A percentile compares a stretch with the other conserved stretches of the same genome.
phyloP scores from a whole-genome alignment of 139 green algal species.

The Desmodesmus armatus region DNA sequence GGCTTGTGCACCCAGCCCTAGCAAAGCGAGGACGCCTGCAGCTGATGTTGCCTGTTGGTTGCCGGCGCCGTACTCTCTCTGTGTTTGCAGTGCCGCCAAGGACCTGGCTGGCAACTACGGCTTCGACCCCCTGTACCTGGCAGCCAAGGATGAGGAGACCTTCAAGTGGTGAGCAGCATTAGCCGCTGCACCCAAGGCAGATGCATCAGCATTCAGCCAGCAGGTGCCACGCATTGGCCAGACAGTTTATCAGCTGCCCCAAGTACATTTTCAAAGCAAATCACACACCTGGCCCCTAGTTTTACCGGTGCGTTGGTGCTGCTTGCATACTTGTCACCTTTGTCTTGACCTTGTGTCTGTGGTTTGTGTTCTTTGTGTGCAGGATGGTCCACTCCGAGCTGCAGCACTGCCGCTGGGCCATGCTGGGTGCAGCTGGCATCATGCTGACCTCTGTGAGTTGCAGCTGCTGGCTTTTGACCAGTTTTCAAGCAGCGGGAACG shows the following conservation, averaged over 20 bases:
- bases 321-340: too few relatives aligned
- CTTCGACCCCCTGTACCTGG: constrained; percentile 91
- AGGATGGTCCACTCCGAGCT: constrained; percentile 69
- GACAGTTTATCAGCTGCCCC: too few relatives aligned
- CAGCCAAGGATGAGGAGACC: constrained; percentile 45
- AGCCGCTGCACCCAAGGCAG: background rate
- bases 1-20: too few relatives aligned
- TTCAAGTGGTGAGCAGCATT: constrained; percentile 24
- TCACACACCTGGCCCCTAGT: too few relatives aligned
- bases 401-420: constrained; percentile 69
- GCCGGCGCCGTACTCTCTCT: background rate
- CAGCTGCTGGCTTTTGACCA: too few relatives aligned
- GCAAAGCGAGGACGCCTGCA: too few relatives aligned
- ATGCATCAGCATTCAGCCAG: too few relatives aligned
- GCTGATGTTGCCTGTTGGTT: too few relatives aligned
- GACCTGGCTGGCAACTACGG: constrained; percentile 64
- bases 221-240: too few relatives aligned
- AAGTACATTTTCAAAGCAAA: too few relatives aligned
- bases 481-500: too few relatives aligned
- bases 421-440: constrained; percentile 76
- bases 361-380: background rate
- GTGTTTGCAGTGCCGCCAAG: constrained; percentile 9
- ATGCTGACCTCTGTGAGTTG: constrained; percentile 61
- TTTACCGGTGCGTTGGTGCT: too few relatives aligned
- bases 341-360: background rate